Base-by-base conservation (phyloP, 2,329 filamentous ascomycete genomes). In the Aspergillus texensis region DNA sequence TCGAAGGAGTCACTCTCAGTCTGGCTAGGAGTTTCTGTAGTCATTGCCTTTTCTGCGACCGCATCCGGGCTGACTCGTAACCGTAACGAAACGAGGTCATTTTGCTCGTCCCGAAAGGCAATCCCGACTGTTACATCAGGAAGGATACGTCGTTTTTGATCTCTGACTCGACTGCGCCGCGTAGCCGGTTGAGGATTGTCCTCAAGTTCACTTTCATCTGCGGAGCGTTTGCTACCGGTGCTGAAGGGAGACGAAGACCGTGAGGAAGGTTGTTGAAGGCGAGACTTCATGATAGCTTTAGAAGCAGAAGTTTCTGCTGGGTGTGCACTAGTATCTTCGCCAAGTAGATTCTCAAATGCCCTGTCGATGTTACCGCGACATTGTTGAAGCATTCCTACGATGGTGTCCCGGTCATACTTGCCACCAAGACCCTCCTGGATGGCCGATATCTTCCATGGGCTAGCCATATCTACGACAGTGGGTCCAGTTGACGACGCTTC, bases 361-460 rank as follows among this genome's bases (percentile, higher is more conserved):
- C 78, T 73, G 67, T 86, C 80, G 52, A 88, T 79, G 67, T 85
- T 82, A 48, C 85, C 85, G 57, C 82, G 83, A 61, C 80, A 82
- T 66, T 83, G 80, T 68, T 84, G 79, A 36, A 88, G 77, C 64
- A 82, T 80, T 66, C 82, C 80, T 56, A 83, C 81, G 64, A 88
- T 84, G 28, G 80, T 81, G 32, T 77, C 78, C 46, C 82, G 81
- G 67, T 85, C 82, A 48, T 81, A 79, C 58, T 81, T 77, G 60
- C 81, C 83, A 24, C 84, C 84, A 11, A 88, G 74, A 4, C 82
- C 82, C 66, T 81, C 81, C 58, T 80, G 75, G 9, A 88, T 84
- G 6, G 80, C 78, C 43, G 84, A 81, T 57, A 87, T 83, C 77
- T 85, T 85, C 85, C 84, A 87, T 2, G 83, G 82, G 57, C 80